Conservation (phyloP, 345 rosid genomes). For the Eucalyptus viminalis region DNA sequence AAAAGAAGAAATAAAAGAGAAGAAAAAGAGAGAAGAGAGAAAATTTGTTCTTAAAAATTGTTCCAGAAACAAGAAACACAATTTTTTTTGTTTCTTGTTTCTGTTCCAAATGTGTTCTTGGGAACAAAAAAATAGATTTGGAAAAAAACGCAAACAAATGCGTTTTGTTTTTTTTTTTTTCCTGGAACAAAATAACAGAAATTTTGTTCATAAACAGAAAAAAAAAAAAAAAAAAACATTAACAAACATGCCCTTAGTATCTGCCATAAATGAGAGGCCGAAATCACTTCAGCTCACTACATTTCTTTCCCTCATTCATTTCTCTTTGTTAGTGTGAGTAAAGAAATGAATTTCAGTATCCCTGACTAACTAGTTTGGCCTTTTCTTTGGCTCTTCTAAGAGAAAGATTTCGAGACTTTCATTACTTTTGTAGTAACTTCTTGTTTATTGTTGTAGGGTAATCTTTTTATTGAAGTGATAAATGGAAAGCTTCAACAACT, state of each 20-base stretch:
- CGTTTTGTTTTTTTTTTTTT: too few species aligned
- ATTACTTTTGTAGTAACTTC: background rate
- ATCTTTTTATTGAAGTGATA: background rate
- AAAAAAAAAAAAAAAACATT: too few species aligned
- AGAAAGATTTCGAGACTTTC: background rate
- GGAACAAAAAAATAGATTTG: too few species aligned
- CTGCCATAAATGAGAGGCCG: background rate
- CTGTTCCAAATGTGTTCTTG: too few species aligned
- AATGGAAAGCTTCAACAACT: background rate
- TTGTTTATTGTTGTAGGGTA: background rate
- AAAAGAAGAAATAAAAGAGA: too few species aligned
- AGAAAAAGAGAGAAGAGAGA: too few species aligned
- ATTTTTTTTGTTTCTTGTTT: too few species aligned
- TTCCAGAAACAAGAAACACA: too few species aligned
- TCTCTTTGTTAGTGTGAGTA: background rate
- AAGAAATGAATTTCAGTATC: background rate
- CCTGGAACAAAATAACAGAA: too few species aligned
- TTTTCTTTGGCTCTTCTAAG: background rate
- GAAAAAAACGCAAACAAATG: too few species aligned
- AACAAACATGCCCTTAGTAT: background rate
- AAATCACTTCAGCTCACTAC: background rate
- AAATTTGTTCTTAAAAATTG: too few species aligned
- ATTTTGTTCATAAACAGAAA: too few species aligned
- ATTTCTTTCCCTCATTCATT: background rate
- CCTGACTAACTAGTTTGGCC: background rate